Conservation (phyloP, 305 asterid species). For the Ilex paraguariensis region DNA sequence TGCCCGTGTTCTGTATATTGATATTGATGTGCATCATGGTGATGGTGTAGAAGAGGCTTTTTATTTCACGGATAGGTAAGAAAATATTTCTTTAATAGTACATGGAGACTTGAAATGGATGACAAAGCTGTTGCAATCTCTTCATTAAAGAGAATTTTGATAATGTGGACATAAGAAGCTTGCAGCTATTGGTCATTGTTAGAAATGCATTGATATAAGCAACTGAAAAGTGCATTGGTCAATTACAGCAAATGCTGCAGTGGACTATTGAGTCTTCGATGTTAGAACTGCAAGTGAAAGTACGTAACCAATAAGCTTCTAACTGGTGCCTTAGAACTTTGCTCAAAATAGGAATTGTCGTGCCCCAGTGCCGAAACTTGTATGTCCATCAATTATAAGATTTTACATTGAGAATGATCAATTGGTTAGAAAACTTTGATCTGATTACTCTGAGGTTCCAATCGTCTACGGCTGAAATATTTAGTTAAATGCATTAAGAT, state of each 20-base stretch:
- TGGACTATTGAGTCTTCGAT: background rate
- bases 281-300: background rate
- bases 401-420: background rate
- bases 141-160: background rate
- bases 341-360: too few relatives aligned
- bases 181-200: background rate
- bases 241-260: background rate
- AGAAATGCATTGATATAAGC: background rate
- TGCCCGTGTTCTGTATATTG: slow-evolving; percentile 90
- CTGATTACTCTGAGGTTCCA: background rate
- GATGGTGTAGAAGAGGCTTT: slow-evolving; percentile 99
- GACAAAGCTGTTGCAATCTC: background rate
- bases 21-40: slow-evolving; percentile 99
- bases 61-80: slow-evolving; percentile 89
- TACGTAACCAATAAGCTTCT: background rate
- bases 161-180: too few relatives aligned
- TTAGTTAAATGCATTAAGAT: background rate
- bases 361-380: too few relatives aligned
- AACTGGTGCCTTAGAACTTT: background rate
- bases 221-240: background rate
- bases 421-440: background rate
- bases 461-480: background rate
- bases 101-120: background rate
- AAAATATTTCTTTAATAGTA: background rate
- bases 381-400: background rate